These are phyloP conservation scores for Mitragyna speciosa DNA, from an alignment of 257 asterid genomes.

Conservation along the genomic window DNA sequence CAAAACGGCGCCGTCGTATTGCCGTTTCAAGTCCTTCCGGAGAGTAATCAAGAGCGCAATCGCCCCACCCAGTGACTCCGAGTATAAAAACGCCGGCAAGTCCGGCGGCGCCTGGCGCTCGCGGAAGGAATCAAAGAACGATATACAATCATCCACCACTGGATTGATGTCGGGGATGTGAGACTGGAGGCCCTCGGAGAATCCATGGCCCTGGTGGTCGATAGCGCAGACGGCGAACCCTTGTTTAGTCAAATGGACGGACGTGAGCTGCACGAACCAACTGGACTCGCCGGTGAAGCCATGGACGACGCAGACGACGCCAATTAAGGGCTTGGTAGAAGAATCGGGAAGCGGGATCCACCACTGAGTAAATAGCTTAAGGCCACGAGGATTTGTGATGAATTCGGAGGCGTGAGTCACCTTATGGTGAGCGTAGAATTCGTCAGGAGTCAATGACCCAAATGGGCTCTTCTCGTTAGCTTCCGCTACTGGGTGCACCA, in stretches of 20 bases:
- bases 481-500: constrained; percentile 77
- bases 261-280: constrained; percentile 92
- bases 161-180: constrained; percentile 70
- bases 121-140: constrained; percentile 60
- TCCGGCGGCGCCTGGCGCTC: constrained; percentile 37
- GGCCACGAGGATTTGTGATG: constrained; percentile 68
- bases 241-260: constrained; percentile 62
- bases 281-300: constrained; percentile 98
- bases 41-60: constrained; percentile 76
- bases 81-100: constrained; percentile 67
- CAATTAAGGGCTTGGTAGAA: constrained; percentile 37
- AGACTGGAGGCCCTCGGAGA: constrained; percentile 73
- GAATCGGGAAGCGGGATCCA: constrained; percentile 61
- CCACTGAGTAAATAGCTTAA: constrained; percentile 91
- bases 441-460: constrained; percentile 56
- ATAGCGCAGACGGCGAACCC: constrained; percentile 96
- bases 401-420: constrained; percentile 63
- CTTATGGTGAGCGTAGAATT: constrained; percentile 81
- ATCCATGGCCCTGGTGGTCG: constrained; percentile 97
- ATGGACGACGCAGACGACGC: constrained; percentile 76
- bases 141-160: constrained; percentile 76
- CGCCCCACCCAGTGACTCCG: constrained; percentile 94
- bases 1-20: constrained; percentile 74
- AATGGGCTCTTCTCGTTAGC: constrained; percentile 75
- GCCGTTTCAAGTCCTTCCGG: constrained; percentile 53